A percentile compares a stretch with the other conserved stretches of the same genome.
phyloP scores from a whole-genome alignment of 371 early-diverging fungal genomes.

The Mucor circinelloides region DNA sequence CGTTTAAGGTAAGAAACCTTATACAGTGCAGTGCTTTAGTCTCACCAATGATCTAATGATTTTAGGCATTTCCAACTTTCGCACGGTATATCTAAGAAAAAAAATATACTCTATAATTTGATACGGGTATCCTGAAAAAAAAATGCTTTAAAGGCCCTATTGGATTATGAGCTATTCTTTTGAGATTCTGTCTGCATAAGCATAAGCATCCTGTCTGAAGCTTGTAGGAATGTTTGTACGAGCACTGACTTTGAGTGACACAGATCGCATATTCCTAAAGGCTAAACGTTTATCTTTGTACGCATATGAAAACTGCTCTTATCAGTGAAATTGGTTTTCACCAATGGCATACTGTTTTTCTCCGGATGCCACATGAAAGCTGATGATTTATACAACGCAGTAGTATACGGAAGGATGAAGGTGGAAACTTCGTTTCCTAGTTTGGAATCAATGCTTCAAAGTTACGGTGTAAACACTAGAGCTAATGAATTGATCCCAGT shows the following conservation, averaged over 20 bases:
- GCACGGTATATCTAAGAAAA: not conserved
- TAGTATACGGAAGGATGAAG: too few species aligned
- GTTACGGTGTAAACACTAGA: too few species aligned
- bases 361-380: not conserved
- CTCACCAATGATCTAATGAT: not conserved
- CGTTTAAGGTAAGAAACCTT: conserved; percentile 2
- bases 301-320: not conserved
- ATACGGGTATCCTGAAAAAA: not conserved
- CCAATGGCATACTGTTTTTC: not conserved
- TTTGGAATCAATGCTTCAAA: too few species aligned
- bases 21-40: not conserved
- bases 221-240: not conserved
- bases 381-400: too few species aligned
- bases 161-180: not conserved
- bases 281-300: not conserved
- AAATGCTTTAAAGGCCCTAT: not conserved
- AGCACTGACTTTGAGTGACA: not conserved
- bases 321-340: not conserved
- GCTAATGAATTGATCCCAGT: too few species aligned
- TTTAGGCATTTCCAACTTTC: not conserved
- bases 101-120: not conserved
- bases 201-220: not conserved
- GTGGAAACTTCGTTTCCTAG: too few species aligned
- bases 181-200: not conserved
- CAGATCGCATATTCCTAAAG: not conserved